Evolutionary conservation across 257 asterid species (phyloP).

Genomic region (Nicotiana undulata): DNA sequence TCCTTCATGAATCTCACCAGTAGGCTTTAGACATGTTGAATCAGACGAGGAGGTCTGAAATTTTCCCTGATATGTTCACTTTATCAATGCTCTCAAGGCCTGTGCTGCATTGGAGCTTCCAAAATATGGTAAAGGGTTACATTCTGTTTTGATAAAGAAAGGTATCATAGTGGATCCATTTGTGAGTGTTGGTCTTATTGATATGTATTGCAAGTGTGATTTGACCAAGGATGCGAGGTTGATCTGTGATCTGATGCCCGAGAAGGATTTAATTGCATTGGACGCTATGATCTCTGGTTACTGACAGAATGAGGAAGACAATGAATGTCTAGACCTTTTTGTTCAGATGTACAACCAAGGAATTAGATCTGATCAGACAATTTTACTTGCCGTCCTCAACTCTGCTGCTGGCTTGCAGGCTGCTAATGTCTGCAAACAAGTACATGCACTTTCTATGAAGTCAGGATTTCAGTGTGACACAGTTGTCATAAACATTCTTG

Average conservation of each 20-base stretch:
- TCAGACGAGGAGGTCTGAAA: slow-evolving; percentile 1
- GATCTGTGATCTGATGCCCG: slow-evolving; percentile 3
- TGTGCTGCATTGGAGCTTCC: neutral
- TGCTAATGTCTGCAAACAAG: neutral
- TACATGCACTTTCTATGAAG: slow-evolving; percentile 1
- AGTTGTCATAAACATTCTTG: neutral
- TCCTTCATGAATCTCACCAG: neutral
- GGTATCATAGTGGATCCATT: neutral
- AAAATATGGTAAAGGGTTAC: neutral
- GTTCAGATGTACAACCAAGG: neutral
- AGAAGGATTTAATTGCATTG: slow-evolving; percentile 1
- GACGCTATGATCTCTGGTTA: slow-evolving; percentile 2
- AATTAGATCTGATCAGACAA: neutral
- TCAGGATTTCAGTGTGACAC: neutral
- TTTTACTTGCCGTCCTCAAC: slow-evolving; percentile 1
- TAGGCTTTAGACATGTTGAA: slow-evolving; percentile 1
- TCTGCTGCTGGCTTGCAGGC: neutral
- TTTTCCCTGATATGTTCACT: neutral
- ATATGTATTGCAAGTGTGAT: slow-evolving; percentile 1
- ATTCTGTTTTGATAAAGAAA: slow-evolving; percentile 1
- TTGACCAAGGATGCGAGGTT: slow-evolving; percentile 5
- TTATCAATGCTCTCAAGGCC: neutral
- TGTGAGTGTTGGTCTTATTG: slow-evolving; percentile 2
- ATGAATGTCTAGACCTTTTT: neutral
- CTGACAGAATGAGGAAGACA: neutral